phyloP scores from a whole-genome alignment of 2,329 filamentous ascomycete species.

The Neonectria punicea region DNA sequence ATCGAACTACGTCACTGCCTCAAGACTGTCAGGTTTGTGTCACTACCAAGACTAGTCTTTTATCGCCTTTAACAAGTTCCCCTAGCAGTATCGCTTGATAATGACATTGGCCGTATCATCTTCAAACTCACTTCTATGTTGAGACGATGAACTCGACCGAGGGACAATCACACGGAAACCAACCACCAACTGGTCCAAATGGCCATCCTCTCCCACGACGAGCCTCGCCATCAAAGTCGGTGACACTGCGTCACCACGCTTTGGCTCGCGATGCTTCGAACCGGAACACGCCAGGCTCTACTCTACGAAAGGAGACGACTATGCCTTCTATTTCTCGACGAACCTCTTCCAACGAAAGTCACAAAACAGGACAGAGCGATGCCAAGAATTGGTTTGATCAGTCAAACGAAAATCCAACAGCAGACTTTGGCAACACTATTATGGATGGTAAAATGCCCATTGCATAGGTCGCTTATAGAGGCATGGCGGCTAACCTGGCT shows the following conservation, averaged over 20 bases:
- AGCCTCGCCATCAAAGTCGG: constrained; percentile 56
- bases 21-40: neutral
- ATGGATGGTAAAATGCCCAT: constrained; percentile 59
- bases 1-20: neutral
- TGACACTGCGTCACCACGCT: constrained; percentile 60
- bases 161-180: constrained; percentile 36
- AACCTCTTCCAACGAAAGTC: constrained; percentile 62
- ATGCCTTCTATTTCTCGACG: constrained; percentile 40
- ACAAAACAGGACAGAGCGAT: constrained; percentile 60
- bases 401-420: constrained; percentile 61
- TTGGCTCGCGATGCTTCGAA: constrained; percentile 55
- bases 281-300: constrained; percentile 42
- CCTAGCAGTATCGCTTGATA: neutral
- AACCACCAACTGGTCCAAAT: constrained; percentile 36
- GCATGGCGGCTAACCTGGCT: constrained; percentile 10
- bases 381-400: constrained; percentile 65
- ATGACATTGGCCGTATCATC: constrained; percentile 3
- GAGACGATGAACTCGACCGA: constrained; percentile 44
- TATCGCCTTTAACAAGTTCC: neutral
- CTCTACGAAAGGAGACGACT: constrained; percentile 29
- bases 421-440: constrained; percentile 51
- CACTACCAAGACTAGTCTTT: neutral
- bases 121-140: constrained; percentile 16
- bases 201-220: constrained; percentile 58
- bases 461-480: neutral